Conservation (phyloP, 192 early-diverging fungal genomes). For the Spinellus fusiger region DNA sequence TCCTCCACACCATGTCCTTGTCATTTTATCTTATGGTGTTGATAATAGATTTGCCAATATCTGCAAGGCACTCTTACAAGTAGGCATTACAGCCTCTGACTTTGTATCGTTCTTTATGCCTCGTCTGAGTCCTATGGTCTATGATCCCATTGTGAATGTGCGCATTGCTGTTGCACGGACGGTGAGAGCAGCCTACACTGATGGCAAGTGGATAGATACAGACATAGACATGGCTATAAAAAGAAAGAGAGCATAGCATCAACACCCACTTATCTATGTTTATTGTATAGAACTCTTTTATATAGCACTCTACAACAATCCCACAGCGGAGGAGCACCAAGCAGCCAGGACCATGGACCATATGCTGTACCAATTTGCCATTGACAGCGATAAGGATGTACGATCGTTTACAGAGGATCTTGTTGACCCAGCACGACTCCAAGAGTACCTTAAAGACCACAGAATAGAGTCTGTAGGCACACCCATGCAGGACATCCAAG, state of each 20-base stretch:
- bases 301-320: slow-evolving; percentile 1
- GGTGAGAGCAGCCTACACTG: slow-evolving; percentile 11
- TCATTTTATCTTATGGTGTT: slow-evolving; percentile 35
- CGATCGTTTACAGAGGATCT: slow-evolving; percentile 20
- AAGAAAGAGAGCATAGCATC: too few species aligned
- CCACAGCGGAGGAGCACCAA: slow-evolving; percentile 6
- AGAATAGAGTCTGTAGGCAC: neutral
- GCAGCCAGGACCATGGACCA: slow-evolving; percentile 16
- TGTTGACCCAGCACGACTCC: slow-evolving; percentile 9
- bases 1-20: slow-evolving; percentile 27
- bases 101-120: slow-evolving; percentile 66
- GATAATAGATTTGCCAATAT: slow-evolving; percentile 59
- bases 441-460: neutral
- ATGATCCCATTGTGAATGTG: slow-evolving; percentile 67
- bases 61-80: slow-evolving; percentile 54
- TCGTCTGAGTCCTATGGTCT: slow-evolving; percentile 48
- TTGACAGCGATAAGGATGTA: slow-evolving; percentile 25
- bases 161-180: slow-evolving; percentile 64
- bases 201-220: too few species aligned
- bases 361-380: slow-evolving; percentile 17
- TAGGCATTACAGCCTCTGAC: slow-evolving; percentile 50
- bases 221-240: too few species aligned
- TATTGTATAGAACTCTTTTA: slow-evolving; percentile 5
- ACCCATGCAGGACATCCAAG: neutral
- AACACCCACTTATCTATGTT: neutral